phyloP scores from a whole-genome alignment of 2,329 filamentous ascomycete genomes.

The Penicillium hordei region DNA sequence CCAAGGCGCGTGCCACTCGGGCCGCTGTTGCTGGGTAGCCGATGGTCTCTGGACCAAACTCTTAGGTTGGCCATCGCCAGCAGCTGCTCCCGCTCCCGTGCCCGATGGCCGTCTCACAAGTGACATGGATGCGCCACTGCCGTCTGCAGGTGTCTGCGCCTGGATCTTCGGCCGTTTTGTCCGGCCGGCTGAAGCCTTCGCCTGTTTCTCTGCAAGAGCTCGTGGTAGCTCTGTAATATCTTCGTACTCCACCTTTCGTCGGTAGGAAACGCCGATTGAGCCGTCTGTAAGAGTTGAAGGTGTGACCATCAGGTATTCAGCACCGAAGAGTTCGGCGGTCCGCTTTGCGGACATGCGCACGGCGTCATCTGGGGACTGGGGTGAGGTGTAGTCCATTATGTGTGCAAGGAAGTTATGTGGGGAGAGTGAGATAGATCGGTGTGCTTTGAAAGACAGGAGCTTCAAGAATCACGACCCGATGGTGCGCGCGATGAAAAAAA shows the following conservation, averaged over 20 bases:
- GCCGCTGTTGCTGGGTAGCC: constrained; percentile 66
- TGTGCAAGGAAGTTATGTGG: neutral
- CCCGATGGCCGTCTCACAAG: constrained; percentile 48
- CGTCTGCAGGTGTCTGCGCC: constrained; percentile 53
- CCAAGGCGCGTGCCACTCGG: constrained; percentile 97
- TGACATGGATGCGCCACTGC: constrained; percentile 55
- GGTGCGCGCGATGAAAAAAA: constrained; percentile 24
- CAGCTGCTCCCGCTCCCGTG: constrained; percentile 32
- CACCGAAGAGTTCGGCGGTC: constrained; percentile 49
- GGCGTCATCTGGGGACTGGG: constrained; percentile 36
- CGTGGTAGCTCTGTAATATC: constrained; percentile 74
- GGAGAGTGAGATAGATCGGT: neutral
- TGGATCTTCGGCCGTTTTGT: constrained; percentile 60
- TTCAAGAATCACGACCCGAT: constrained; percentile 5
- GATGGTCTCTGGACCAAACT: constrained; percentile 64
- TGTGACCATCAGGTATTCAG: constrained; percentile 47
- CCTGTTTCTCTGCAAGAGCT: constrained; percentile 75
- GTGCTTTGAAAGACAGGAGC: constrained; percentile 1
- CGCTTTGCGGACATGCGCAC: constrained; percentile 47
- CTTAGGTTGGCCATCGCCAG: constrained; percentile 51
- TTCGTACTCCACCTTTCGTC: constrained; percentile 66
- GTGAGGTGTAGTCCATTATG: constrained; percentile 35
- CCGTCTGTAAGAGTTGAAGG: constrained; percentile 45
- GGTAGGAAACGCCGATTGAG: constrained; percentile 47
- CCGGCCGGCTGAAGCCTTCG: constrained; percentile 61